A percentile compares a stretch with the other conserved stretches of the same genome.
These are phyloP conservation scores for Camellia japonica DNA, from an alignment of 148 eudicot species.

Conservation along the genomic window DNA sequence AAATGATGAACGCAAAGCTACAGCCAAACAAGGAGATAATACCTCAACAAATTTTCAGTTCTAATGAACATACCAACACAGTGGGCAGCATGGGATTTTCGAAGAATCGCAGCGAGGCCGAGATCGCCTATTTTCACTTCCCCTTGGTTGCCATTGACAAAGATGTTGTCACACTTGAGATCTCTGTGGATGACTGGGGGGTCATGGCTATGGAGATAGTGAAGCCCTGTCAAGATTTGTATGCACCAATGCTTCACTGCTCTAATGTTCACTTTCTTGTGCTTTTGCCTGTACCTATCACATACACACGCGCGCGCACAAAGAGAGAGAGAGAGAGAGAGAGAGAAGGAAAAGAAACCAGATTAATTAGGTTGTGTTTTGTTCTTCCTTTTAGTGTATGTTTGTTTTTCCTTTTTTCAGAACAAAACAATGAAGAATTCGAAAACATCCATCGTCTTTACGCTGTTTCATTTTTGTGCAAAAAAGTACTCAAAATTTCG, in stretches of 20 bases:
- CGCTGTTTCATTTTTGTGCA: too few species aligned
- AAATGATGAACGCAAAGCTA: too few species aligned
- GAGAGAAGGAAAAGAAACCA: slow-evolving; percentile 12
- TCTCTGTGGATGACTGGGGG: slow-evolving; percentile 88
- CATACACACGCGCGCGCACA: not conserved
- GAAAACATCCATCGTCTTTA: too few species aligned
- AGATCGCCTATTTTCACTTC: slow-evolving; percentile 85
- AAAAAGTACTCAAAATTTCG: too few species aligned
- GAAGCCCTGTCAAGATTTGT: slow-evolving; percentile 74
- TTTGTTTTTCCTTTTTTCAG: too few species aligned
- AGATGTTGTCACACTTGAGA: slow-evolving; percentile 85
- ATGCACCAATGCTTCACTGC: slow-evolving; percentile 86
- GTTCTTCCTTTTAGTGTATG: too few species aligned
- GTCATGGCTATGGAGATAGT: slow-evolving; percentile 76
- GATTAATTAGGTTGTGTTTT: not conserved
- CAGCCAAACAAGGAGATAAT: not conserved
- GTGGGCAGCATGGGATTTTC: slow-evolving; percentile 74
- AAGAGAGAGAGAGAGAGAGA: not conserved
- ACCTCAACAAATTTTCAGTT: slow-evolving; percentile 3
- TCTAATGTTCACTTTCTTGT: slow-evolving; percentile 64
- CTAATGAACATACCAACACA: slow-evolving; percentile 61
- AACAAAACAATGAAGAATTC: too few species aligned
- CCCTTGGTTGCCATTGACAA: slow-evolving; percentile 89
- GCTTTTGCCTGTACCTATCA: slow-evolving; percentile 69
- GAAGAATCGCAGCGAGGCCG: slow-evolving; percentile 76